Evolutionary conservation across 169 alveolate genomes (phyloP), one percentile per base, ranked within the genome.

Genomic region (Plasmodium billcollinsi): DNA sequence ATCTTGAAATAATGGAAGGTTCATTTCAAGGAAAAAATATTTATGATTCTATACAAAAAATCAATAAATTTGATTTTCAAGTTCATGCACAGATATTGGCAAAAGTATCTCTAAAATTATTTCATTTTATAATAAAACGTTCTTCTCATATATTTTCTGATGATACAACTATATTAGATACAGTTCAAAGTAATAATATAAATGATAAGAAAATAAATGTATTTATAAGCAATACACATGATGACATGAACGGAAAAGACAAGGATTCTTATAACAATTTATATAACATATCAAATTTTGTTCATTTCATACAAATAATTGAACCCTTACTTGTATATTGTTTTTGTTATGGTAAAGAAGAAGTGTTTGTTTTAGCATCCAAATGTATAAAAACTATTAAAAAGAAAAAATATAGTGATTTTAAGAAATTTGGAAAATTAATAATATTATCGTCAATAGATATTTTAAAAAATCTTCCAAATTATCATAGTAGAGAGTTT

Each of bases 301-400:
- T 66, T n/a, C 63, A 86, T 26, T 86, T 59, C 62, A 54, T 86
- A 11, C 62, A 39, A 18, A 14, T 47, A 71, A 50, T 86, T 59
- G 92, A 86, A 62, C 92, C 92, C 0, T 58, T 86, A 21, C 92
- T 86, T n/a, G 88, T 86, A 54, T 86, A 86, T 26, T 86, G 85
- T 39, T 86, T 21, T 47, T 86, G 92, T 62, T 70, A 86, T 73
- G 92, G 92, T 8, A 86, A 86, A 54, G 92, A 63, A 49, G 92
- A 86, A 7, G 88, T 86, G 21, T 86, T 86, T 72, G 45, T 86
- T 15, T 47, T 86, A 39, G 24, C 92, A 45, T 86, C 92, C 18
- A 70, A 61, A 33, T 86, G 92, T 66, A 86, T 86, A 24, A 72
- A 72, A 86, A 24, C 20, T 26, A 71, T 86, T 71, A 86, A 86